Evolutionary conservation across 2,329 filamentous ascomycete species (phyloP), one percentile per base, ranked within the genome.

Genomic region (Fusarium transvaalense): DNA sequence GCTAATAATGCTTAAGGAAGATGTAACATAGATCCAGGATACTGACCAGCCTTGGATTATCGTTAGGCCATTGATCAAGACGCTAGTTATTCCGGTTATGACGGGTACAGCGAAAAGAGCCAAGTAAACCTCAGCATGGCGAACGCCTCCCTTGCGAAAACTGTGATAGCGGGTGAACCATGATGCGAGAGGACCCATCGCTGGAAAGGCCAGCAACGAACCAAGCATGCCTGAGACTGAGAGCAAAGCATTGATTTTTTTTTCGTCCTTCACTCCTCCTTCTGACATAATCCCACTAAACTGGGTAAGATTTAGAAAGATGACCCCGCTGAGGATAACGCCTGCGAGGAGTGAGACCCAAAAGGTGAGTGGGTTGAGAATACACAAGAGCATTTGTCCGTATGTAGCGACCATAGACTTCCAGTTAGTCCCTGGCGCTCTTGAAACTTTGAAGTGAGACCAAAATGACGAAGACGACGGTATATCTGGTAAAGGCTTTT

Each of bases 361-460:
- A 3, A 71, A 72, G 2, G 63, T 71, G 1, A 71, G 54, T 6
- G 69, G 69, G 4, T 71, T 71, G 2, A 71, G 25, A 3, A 71
- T 59, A 3, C 69, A 71, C 4, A 70, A 14, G 3, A 70, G 27
- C 63, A 72, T 71, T 14, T 71, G 69, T 29, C 60, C 56, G 21
- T 70, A 71, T 5, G 69, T 71, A 2, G 54, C 39, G 7, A 34
- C 27, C 42, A 50, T 21, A 1, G 67, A 64, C 6, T 46, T 56
- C 32, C 46, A 53, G 9, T 42, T 61, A 1, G 68, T 58, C 1
- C 68, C 60, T 5, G 56, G 64, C 17, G 68, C 67, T 27, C 56
- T 39, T 0, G n/a, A 7, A 2, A 70, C 15, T 19, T 53, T 68
- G 0, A 70, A 27, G 8, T 60, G 48, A 1, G 56, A 53, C 58